These are phyloP conservation scores for Pilasporangium apinafurcum DNA, from an alignment of 352 stramenopile species.

Conservation along the genomic window DNA sequence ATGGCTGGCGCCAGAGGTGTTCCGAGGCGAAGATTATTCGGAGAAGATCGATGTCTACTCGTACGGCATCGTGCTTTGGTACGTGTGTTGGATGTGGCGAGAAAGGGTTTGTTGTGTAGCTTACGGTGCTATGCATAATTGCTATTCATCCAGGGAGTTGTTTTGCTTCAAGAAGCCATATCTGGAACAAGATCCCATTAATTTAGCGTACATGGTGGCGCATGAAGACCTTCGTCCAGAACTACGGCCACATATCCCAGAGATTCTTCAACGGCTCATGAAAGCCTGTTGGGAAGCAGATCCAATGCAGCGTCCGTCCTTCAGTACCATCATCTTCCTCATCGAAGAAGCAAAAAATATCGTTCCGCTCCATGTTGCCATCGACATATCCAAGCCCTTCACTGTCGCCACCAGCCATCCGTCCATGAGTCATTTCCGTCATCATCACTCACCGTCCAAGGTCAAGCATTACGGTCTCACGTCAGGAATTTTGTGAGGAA, in stretches of 20 bases:
- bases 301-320: conserved; percentile 46
- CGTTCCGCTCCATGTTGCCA: conserved; percentile 39
- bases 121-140: not conserved
- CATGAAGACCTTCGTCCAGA: conserved; percentile 66
- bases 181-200: conserved; percentile 73
- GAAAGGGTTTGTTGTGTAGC: not conserved
- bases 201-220: conserved; percentile 66
- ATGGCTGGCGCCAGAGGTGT: conserved; percentile 81
- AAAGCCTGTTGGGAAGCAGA: conserved; percentile 56
- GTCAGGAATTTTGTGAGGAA: conserved; percentile 43
- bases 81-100: too few relatives aligned
- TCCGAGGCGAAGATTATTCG: conserved; percentile 74
- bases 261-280: conserved; percentile 64
- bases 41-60: conserved; percentile 85
- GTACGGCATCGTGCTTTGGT: conserved; percentile 81
- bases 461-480: conserved; percentile 52
- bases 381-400: conserved; percentile 50
- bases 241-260: conserved; percentile 55
- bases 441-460: conserved; percentile 17
- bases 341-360: conserved; percentile 55
- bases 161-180: conserved; percentile 85
- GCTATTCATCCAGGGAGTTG: conserved; percentile 37
- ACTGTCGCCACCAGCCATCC: too few relatives aligned
- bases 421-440: conserved; percentile 26
- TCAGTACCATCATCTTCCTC: conserved; percentile 46